Percentiles rank a stretch among this genome's conserved stretches.
Conservation (phyloP, 78 protist species). For the Dictyostelium brefeldianum region DNA sequence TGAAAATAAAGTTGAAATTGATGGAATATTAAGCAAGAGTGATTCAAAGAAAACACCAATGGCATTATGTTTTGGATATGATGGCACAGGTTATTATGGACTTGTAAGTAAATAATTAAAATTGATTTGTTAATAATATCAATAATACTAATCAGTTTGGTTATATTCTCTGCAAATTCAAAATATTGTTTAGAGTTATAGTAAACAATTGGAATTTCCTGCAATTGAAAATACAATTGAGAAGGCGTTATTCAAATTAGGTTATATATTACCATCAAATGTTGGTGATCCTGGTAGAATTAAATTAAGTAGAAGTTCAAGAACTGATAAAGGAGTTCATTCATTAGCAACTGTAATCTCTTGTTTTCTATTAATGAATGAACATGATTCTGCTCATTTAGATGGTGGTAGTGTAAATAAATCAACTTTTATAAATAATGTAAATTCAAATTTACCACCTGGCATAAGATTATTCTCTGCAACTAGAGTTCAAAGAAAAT, state of each 20-base stretch:
- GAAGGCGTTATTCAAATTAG: constrained; percentile 17
- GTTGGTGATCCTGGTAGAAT: constrained; percentile 27
- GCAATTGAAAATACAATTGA: constrained; percentile 46
- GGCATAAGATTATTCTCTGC: background rate
- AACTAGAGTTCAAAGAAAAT: background rate
- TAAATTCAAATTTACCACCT: constrained; percentile 29
- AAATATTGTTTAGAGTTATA: no score
- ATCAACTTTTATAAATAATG: background rate
- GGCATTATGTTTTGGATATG: constrained; percentile 26
- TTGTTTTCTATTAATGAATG: background rate
- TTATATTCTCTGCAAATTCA: no score
- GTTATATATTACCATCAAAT: constrained; percentile 24
- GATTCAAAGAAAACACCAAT: constrained; percentile 26
- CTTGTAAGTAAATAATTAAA: no score
- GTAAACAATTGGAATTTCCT: background rate
- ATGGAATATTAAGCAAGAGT: background rate
- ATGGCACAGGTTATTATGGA: constrained; percentile 48
- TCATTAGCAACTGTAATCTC: constrained; percentile 32
- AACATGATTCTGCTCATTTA: background rate
- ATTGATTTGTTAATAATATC: no score
- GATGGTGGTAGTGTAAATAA: background rate
- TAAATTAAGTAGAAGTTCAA: constrained; percentile 5
- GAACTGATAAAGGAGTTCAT: constrained; percentile 80
- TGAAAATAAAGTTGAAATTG: background rate
- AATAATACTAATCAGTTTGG: no score